Conservation (phyloP, 306 rosid genomes). For the Sophora flavescens region DNA sequence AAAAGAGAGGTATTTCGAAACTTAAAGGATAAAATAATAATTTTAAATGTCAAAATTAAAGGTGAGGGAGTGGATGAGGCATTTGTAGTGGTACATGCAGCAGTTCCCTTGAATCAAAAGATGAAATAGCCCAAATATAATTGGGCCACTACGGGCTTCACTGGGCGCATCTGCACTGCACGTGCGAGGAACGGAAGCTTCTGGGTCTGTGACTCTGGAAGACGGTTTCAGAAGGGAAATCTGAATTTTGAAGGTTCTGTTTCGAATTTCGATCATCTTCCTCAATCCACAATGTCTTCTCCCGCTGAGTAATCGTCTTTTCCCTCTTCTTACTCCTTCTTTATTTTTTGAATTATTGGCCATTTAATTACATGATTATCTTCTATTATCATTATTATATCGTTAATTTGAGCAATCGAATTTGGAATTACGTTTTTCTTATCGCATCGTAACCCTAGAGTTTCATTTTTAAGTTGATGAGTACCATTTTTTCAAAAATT, state of each 20-base stretch:
- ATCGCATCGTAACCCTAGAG: conserved; percentile 7
- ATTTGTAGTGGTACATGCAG: too few relatives aligned
- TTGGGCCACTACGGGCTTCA: conserved; percentile 33
- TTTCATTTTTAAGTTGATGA: neutral
- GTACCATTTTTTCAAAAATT: too few relatives aligned
- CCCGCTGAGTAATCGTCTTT: conserved; percentile 84
- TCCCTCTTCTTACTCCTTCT: neutral
- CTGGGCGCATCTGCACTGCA: neutral
- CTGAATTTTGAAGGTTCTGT: conserved; percentile 37
- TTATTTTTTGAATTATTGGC: neutral
- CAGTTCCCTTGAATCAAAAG: too few relatives aligned
- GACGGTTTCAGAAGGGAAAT: conserved; percentile 36
- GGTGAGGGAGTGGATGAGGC: too few relatives aligned
- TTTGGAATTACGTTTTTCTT: neutral
- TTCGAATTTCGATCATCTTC: conserved; percentile 44
- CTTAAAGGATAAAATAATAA: too few relatives aligned
- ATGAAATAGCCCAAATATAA: conserved; percentile 24
- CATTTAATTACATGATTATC: conserved; percentile 1
- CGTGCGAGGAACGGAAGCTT: conserved; percentile 50
- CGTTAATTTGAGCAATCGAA: neutral
- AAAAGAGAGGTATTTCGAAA: too few relatives aligned
- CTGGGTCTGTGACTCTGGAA: conserved; percentile 32
- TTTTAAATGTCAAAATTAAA: too few relatives aligned
- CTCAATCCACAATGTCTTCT: conserved; percentile 71
- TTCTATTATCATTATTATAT: neutral